Evolutionary conservation across 2,329 filamentous ascomycete species (phyloP).

Genomic region (Pseudomassariella vexata): DNA sequence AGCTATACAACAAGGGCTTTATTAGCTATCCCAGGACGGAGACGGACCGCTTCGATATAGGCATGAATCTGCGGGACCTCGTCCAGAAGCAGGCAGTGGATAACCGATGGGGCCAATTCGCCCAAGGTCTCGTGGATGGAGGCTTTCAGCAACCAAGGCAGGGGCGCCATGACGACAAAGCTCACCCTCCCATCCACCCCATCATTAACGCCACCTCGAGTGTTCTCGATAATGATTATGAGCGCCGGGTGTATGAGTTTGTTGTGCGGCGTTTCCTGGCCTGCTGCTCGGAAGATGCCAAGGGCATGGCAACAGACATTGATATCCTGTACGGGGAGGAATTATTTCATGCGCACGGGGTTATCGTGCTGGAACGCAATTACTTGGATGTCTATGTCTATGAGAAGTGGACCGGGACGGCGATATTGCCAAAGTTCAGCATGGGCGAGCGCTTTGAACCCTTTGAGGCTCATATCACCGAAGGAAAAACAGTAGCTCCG

Average conservation of each 20-base stretch:
- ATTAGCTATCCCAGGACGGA: slow-evolving; percentile 98
- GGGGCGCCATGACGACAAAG: slow-evolving; percentile 89
- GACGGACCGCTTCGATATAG: slow-evolving; percentile 90
- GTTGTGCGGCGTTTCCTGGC: slow-evolving; percentile 87
- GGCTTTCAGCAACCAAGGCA: slow-evolving; percentile 76
- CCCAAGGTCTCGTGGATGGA: slow-evolving; percentile 67
- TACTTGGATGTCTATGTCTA: slow-evolving; percentile 95
- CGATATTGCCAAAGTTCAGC: slow-evolving; percentile 72
- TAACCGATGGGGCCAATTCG: slow-evolving; percentile 72
- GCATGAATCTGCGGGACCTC: slow-evolving; percentile 74
- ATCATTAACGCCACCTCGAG: slow-evolving; percentile 72
- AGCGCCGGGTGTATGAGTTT: slow-evolving; percentile 84
- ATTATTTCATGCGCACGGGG: slow-evolving; percentile 72
- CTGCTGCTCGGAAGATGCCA: slow-evolving; percentile 91
- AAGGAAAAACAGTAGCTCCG: slow-evolving; percentile 84
- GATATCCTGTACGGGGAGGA: slow-evolving; percentile 82
- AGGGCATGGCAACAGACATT: slow-evolving; percentile 78
- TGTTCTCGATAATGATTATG: slow-evolving; percentile 59
- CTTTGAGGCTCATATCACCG: slow-evolving; percentile 79
- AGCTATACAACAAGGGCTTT: slow-evolving; percentile 87
- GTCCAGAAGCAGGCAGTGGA: slow-evolving; percentile 81
- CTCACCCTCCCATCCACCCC: slow-evolving; percentile 94
- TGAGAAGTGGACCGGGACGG: slow-evolving; percentile 90
- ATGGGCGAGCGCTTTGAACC: slow-evolving; percentile 81
- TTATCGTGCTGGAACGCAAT: slow-evolving; percentile 82